Evolutionary conservation across 495 filamentous ascomycete genomes (phyloP).

Genomic region (Cercophora scortea): DNA sequence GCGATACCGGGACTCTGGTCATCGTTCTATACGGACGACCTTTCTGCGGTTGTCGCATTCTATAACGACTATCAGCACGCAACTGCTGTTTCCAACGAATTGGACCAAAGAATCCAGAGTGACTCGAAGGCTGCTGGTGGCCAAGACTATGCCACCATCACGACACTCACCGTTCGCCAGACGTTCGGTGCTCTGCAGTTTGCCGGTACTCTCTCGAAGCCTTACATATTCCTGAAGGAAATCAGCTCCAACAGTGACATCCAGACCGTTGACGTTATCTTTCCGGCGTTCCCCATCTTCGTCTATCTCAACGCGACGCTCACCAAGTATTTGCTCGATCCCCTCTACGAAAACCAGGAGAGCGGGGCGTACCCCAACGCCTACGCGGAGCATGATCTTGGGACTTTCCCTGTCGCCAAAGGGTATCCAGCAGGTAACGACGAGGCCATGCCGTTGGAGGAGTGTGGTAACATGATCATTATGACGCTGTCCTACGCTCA

Average conservation of each 20-base stretch:
- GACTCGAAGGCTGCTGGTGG: constrained; percentile 64
- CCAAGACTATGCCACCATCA: constrained; percentile 71
- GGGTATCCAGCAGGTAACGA: constrained; percentile 78
- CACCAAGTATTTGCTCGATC: constrained; percentile 80
- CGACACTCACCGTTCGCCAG: constrained; percentile 77
- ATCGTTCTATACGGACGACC: constrained; percentile 54
- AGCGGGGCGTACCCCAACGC: constrained; percentile 83
- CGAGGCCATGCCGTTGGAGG: constrained; percentile 91
- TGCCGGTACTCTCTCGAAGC: constrained; percentile 66
- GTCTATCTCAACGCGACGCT: constrained; percentile 79
- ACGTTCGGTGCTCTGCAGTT: constrained; percentile 82
- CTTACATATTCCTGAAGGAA: constrained; percentile 86
- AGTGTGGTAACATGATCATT: constrained; percentile 93
- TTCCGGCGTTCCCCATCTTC: constrained; percentile 84
- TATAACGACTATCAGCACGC: constrained; percentile 62
- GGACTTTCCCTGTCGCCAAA: constrained; percentile 85
- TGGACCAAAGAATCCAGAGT: constrained; percentile 58
- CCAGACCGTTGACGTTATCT: constrained; percentile 95
- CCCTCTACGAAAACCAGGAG: constrained; percentile 81
- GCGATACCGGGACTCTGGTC: constrained; percentile 74
- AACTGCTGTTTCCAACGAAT: constrained; percentile 43
- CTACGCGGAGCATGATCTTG: constrained; percentile 87
- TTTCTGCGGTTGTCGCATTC: constrained; percentile 55
- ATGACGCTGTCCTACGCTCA: constrained; percentile 65
- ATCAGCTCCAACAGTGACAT: constrained; percentile 91